Percentiles rank a stretch among this genome's conserved stretches.
These are phyloP conservation scores for Sistotremastrum suecicum DNA, from an alignment of 768 basidiomycete genomes.

Conservation along the genomic window DNA sequence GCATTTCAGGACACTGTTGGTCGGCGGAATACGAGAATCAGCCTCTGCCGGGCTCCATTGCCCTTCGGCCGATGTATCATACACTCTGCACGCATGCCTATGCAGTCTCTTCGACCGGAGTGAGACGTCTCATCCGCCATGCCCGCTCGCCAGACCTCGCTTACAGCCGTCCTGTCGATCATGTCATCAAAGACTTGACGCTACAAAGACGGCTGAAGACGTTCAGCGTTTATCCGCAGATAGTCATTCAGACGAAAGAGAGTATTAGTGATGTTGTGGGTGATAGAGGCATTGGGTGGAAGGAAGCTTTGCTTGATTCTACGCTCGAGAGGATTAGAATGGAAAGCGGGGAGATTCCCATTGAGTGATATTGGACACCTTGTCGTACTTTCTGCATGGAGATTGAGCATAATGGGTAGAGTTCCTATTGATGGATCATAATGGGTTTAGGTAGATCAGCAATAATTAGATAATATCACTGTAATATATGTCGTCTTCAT, in stretches of 20 bases:
- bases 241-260: constrained; percentile 52
- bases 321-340: no score
- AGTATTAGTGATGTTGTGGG: constrained; percentile 39
- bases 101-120: constrained; percentile 43
- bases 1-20: constrained; percentile 58
- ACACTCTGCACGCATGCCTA: constrained; percentile 71
- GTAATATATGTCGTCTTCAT: no score
- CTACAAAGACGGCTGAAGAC: constrained; percentile 37
- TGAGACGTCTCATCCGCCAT: constrained; percentile 43
- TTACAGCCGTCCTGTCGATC: constrained; percentile 66
- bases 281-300: constrained; percentile 44
- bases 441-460: no score
- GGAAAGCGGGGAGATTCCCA: no score
- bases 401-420: no score
- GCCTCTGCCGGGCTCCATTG: constrained; percentile 13
- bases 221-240: constrained; percentile 54
- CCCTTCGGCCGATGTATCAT: constrained; percentile 40
- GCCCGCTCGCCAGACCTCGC: constrained; percentile 54
- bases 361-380: no score
- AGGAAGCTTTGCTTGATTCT: constrained; percentile 14
- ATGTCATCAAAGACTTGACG: constrained; percentile 59
- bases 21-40: constrained; percentile 45
- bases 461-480: no score
- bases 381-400: no score
- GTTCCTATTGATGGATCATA: no score